phyloP scores from a whole-genome alignment of 1,139 yeast genomes.

The Arxiozyma slooffiae region DNA sequence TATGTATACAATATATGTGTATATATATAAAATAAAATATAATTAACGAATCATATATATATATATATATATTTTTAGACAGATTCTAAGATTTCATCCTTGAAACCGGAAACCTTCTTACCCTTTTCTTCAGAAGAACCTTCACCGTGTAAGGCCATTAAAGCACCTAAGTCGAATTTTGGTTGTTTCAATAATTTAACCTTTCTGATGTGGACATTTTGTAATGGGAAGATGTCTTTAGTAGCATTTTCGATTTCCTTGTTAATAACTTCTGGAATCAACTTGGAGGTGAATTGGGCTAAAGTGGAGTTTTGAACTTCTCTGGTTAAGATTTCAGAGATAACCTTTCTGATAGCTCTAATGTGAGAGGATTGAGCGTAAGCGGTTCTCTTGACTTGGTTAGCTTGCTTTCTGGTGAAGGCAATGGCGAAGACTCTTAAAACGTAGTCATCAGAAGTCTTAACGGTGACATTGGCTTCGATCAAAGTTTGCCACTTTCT shows the following conservation, averaged over 20 bases:
- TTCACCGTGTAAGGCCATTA: conserved; percentile 88
- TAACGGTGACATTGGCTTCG: conserved; percentile 84
- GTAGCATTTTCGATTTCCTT: conserved; percentile 85
- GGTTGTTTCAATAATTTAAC: conserved; percentile 87
- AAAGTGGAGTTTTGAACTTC: conserved; percentile 77
- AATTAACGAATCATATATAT: conserved; percentile 1
- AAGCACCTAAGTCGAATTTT: conserved; percentile 81
- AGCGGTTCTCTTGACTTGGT: conserved; percentile 84
- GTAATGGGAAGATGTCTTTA: conserved; percentile 77
- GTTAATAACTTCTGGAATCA: conserved; percentile 85
- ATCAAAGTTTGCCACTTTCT: conserved; percentile 92
- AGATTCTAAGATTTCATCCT: conserved; percentile 82
- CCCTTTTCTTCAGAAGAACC: conserved; percentile 76
- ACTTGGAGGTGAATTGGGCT: conserved; percentile 79
- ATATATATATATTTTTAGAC: conserved; percentile 47
- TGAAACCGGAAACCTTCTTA: conserved; percentile 81
- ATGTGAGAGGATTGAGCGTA: conserved; percentile 87
- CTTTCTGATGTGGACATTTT: conserved; percentile 86
- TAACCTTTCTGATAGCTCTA: conserved; percentile 65
- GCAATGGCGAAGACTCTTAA: conserved; percentile 84
- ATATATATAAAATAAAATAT: conserved; percentile 1
- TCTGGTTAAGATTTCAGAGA: conserved; percentile 75
- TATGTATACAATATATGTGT: conserved; percentile 1
- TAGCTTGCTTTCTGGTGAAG: conserved; percentile 83
- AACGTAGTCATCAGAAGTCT: conserved; percentile 86